These are phyloP conservation scores for Lanmaoa rubissima DNA, from an alignment of 768 basidiomycete genomes.

Conservation along the genomic window DNA sequence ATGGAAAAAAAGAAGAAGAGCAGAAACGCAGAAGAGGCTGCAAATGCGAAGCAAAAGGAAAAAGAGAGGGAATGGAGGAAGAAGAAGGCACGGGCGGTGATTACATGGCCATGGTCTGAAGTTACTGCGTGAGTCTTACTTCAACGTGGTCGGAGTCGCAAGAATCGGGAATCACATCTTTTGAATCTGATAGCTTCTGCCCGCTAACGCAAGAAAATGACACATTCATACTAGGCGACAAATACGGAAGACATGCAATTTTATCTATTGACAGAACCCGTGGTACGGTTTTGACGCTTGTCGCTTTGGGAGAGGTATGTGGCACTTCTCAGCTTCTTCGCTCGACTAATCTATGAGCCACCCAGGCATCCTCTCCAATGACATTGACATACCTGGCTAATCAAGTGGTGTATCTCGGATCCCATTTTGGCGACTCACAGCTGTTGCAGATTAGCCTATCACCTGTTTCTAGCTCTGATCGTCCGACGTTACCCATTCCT, in stretches of 20 bases:
- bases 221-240: conserved; percentile 65
- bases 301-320: conserved; percentile 72
- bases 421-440: conserved; percentile 80
- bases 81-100: conserved; percentile 51
- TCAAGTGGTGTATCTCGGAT: conserved; percentile 74
- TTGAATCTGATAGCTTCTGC: conserved; percentile 44
- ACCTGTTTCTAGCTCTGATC: conserved; percentile 40
- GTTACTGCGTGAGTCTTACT: conserved; percentile 57
- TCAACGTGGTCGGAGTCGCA: neutral
- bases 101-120: conserved; percentile 78
- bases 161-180: neutral
- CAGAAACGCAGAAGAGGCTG: conserved; percentile 39
- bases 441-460: conserved; percentile 55
- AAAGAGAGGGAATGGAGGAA: conserved; percentile 51
- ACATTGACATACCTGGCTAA: conserved; percentile 70
- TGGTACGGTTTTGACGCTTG: conserved; percentile 43
- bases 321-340: neutral
- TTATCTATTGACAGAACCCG: conserved; percentile 50
- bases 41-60: conserved; percentile 55
- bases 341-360: conserved; percentile 4
- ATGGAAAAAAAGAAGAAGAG: conserved; percentile 52
- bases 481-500: conserved; percentile 53
- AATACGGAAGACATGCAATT: conserved; percentile 66
- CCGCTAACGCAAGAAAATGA: conserved; percentile 44
- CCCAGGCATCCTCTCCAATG: conserved; percentile 67